Evolutionary conservation across 345 rosid species (phyloP).

Genomic region (Trapa bicornis): DNA sequence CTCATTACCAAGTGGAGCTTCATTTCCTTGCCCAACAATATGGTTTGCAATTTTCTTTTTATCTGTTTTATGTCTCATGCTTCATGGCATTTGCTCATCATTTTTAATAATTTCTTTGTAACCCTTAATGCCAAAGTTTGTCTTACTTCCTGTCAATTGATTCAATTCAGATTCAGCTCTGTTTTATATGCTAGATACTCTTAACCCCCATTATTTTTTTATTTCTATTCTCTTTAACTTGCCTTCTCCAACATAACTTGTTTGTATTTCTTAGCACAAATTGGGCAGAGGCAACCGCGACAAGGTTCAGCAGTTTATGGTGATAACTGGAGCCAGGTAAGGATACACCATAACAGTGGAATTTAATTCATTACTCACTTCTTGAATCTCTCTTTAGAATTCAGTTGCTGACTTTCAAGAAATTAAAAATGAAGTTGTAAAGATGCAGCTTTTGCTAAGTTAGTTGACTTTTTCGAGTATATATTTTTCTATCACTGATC

Average conservation of each 20-base stretch:
- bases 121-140: not conserved
- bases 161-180: not conserved
- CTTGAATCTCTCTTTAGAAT: not conserved
- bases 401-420: not conserved
- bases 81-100: not conserved
- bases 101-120: not conserved
- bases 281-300: conserved; percentile 74
- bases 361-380: not conserved
- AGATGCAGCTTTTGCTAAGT: not conserved
- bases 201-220: not conserved
- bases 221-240: not conserved
- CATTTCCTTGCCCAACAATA: not conserved
- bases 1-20: not conserved
- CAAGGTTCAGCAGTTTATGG: conserved; percentile 79
- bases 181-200: not conserved
- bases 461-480: not conserved
- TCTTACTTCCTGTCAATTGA: not conserved
- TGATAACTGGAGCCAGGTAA: conserved; percentile 83
- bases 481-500: not conserved
- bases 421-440: not conserved
- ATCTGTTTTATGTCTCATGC: not conserved
- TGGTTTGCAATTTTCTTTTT: not conserved
- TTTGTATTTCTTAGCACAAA: conserved; percentile 43
- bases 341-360: not conserved
- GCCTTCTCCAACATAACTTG: not conserved